A percentile compares a stretch with the other conserved stretches of the same genome.
Evolutionary conservation across 1,139 yeast genomes (phyloP).

Genomic region (Sugiyamaella novakii): DNA sequence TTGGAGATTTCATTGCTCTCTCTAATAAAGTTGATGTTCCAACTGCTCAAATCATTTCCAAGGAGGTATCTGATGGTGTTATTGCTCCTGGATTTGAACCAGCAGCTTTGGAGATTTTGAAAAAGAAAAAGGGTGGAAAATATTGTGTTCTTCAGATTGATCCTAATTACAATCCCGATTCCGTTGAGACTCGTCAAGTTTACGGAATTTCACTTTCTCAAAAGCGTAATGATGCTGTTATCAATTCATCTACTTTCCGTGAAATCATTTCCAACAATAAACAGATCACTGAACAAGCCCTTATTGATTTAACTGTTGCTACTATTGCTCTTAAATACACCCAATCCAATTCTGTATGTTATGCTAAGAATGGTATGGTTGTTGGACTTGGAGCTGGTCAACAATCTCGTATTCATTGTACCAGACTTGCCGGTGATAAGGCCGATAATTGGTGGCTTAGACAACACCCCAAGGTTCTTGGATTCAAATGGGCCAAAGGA

Average conservation of each 20-base stretch:
- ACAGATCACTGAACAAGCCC: conserved; percentile 85
- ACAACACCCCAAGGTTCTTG: conserved; percentile 93
- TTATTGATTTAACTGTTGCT: conserved; percentile 91
- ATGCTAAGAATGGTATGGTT: conserved; percentile 98
- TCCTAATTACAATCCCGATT: conserved; percentile 85
- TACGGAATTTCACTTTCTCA: conserved; percentile 94
- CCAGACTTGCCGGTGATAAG: conserved; percentile 98
- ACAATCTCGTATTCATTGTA: conserved; percentile 98
- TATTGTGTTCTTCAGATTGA: conserved; percentile 95
- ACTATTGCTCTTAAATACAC: conserved; percentile 96
- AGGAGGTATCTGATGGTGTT: conserved; percentile 97
- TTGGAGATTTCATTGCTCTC: conserved; percentile 97
- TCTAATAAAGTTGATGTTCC: conserved; percentile 95
- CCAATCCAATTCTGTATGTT: conserved; percentile 96
- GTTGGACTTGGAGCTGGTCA: conserved; percentile 99
- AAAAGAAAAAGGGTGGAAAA: conserved; percentile 94
- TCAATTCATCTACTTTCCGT: conserved; percentile 82
- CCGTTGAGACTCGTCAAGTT: conserved; percentile 87
- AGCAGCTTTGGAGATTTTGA: conserved; percentile 85
- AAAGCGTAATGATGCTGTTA: conserved; percentile 96
- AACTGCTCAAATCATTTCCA: conserved; percentile 94
- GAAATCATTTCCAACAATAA: conserved; percentile 90
- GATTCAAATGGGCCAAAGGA: conserved; percentile 96
- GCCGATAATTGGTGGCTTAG: conserved; percentile 99
- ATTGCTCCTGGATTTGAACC: conserved; percentile 96